Evolutionary conservation across 768 basidiomycete species (phyloP).

Genomic region (Podaxis pistillaris): DNA sequence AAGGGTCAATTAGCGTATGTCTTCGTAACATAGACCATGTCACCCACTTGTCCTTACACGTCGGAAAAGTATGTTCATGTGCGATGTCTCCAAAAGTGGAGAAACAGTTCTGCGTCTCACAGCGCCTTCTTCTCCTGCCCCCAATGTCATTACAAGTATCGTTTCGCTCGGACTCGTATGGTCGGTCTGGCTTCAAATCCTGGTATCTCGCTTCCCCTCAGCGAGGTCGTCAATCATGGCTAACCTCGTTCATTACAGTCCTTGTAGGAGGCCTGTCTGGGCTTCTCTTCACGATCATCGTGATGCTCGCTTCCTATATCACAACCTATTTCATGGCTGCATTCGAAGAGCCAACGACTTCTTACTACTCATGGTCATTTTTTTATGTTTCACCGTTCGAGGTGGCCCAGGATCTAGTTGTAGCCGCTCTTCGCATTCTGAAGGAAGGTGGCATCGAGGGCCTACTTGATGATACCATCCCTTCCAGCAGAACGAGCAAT

Average conservation of each 20-base stretch:
- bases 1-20: slow-evolving; percentile 69
- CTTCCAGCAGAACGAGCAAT: slow-evolving; percentile 19
- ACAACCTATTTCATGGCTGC: slow-evolving; percentile 64
- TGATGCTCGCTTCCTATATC: slow-evolving; percentile 67
- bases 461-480: slow-evolving; percentile 33
- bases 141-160: slow-evolving; percentile 77
- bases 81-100: slow-evolving; percentile 75
- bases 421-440: slow-evolving; percentile 60
- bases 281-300: slow-evolving; percentile 60
- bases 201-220: slow-evolving; percentile 37
- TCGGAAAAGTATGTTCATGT: slow-evolving; percentile 71
- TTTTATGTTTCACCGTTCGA: slow-evolving; percentile 53
- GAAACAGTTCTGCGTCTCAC: slow-evolving; percentile 56
- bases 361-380: slow-evolving; percentile 37
- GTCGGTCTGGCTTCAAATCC: slow-evolving; percentile 79
- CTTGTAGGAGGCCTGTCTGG: slow-evolving; percentile 61
- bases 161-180: slow-evolving; percentile 68
- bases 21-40: slow-evolving; percentile 1
- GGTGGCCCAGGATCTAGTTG: slow-evolving; percentile 58
- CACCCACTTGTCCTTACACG: neutral
- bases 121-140: slow-evolving; percentile 78
- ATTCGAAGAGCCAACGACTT: slow-evolving; percentile 50
- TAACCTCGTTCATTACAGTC: slow-evolving; percentile 38
- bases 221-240: slow-evolving; percentile 4
- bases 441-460: slow-evolving; percentile 51